Evolutionary conservation across 2,329 filamentous ascomycete genomes (phyloP), one percentile per base, ranked within the genome.

Genomic region (Sporothrix luriei): DNA sequence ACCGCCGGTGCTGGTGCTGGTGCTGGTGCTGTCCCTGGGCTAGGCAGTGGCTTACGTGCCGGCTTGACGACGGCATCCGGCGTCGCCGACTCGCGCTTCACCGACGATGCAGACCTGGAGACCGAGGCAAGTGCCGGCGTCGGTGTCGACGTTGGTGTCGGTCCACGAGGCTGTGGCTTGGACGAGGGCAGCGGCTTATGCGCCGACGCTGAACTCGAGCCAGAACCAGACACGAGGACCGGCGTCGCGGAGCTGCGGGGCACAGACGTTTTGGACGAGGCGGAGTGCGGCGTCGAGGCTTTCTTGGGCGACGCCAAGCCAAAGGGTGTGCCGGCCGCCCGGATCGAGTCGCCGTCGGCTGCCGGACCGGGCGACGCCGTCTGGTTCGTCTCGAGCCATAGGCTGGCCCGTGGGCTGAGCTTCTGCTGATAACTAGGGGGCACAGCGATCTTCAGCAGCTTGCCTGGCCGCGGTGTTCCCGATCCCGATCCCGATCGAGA

Each of bases 391-490:
- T 71, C 68, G 14, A 74, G 66, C 72, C 71, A 73, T 13, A 66
- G 69, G 48, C 69, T 70, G 11, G 71, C 71, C 7, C 46, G 61
- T 9, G 71, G 66, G 26, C 67, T 73, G 11, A 75, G 68, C 61
- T 68, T 68, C 51, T 51, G 29, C 21, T 68, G 69, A 40, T 73
- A 74, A 59, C 55, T 66, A 1, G 51, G 24, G 21, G 70, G 71
- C 57, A 74, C 49, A 1, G 48, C 14, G 13, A 74, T 70, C 57
- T 72, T 75, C 33, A 73, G 51, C 16, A 76, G 52, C 70, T 79
- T 79, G 71, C 75, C 76, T 1, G 74, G 74, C 21, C 75, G 33
- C 33, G 74, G 33, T 38, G 66, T 54, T 7, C 65, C 33, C 4
- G 33, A 33, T 33, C 33, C 29, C 29, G 29, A 33, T 33, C 29